phyloP scores from a whole-genome alignment of 1,139 yeast genomes.

The Blastobotrys apis region DNA sequence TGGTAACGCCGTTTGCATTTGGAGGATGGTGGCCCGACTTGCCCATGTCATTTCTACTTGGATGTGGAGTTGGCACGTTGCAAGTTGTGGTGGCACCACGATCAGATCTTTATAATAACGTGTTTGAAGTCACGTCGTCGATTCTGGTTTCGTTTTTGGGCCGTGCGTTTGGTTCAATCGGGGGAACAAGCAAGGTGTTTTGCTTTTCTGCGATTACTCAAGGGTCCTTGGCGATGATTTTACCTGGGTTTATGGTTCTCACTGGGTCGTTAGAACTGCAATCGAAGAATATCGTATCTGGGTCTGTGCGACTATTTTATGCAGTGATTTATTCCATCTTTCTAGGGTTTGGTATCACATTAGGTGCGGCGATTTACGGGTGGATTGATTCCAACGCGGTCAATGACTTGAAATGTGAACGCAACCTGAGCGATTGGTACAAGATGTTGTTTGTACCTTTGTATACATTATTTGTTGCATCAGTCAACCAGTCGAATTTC shows the following conservation, averaged over 20 bases:
- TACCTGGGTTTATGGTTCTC: slow-evolving; percentile 85
- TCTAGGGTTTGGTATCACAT: slow-evolving; percentile 87
- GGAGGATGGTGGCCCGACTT: slow-evolving; percentile 88
- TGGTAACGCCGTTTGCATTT: slow-evolving; percentile 85
- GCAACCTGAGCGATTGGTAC: slow-evolving; percentile 55
- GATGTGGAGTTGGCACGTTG: slow-evolving; percentile 73
- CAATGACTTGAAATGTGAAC: slow-evolving; percentile 57
- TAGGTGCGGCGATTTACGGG: slow-evolving; percentile 90
- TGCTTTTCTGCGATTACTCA: slow-evolving; percentile 89
- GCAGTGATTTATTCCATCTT: slow-evolving; percentile 89
- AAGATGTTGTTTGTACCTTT: slow-evolving; percentile 76
- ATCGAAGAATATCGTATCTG: slow-evolving; percentile 85
- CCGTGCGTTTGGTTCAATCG: slow-evolving; percentile 81
- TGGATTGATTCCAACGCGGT: slow-evolving; percentile 82
- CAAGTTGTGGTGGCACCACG: slow-evolving; percentile 81
- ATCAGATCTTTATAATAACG: slow-evolving; percentile 78
- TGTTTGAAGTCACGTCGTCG: slow-evolving; percentile 86
- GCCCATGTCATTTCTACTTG: slow-evolving; percentile 78
- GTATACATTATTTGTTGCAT: slow-evolving; percentile 63
- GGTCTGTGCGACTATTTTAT: slow-evolving; percentile 91
- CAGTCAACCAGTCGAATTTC: slow-evolving; percentile 80
- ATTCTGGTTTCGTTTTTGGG: slow-evolving; percentile 83
- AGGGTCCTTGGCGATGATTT: slow-evolving; percentile 81
- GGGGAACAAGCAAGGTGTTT: slow-evolving; percentile 48
- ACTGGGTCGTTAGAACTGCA: slow-evolving; percentile 91